Base-by-base conservation (phyloP, 2,329 filamentous ascomycete genomes). In the Didymellaceae sp. region DNA sequence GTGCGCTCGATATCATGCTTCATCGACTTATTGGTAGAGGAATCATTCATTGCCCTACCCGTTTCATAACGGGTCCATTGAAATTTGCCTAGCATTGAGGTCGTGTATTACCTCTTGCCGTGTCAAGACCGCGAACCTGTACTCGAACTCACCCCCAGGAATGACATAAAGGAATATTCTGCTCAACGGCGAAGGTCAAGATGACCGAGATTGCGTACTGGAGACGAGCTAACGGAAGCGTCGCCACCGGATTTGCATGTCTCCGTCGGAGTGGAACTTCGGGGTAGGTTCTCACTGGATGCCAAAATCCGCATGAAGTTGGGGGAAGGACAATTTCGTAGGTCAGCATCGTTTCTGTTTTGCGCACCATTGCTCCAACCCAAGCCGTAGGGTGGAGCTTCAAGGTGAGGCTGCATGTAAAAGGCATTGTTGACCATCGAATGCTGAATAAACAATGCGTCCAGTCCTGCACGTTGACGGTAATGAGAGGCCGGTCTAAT, bases 401-500 rank as follows among this genome's bases (percentile, higher is more conserved):
- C 28, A 7, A 47, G 34, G 2, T 47, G 44, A 10, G 34, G 34
- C 1, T 52, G 14, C 13, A 14, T 28, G 22, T 57, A 59, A 8
- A 60, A 45, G 3, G 54, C 53, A 4, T 47, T 37, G 13, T 24
- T 49, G 22, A 50, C 55, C 11, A 55, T 38, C 8, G 42, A 25
- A 16, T 26, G 28, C 3, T 59, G 34, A 4, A 10, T 13, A 2
- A 40, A 31, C 5, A 11, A 8, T 11, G 14, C 11, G 7, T 42
- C n/a, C n/a, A 22, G 11, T 42, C 20, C 42, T 13, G 20, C 16
- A 16, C n/a, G 3, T 17, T 20, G 48, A 35, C 20, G 47, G 21
- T 59, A 58, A 17, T 58, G 50, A 20, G 59, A 55, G 17, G 44
- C 53, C 22, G 62, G 54, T 9, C 61, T 54, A 32, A 64, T 42